Percentiles rank a stretch among this genome's conserved stretches.
Evolutionary conservation across 1,284 basidiomycete species (phyloP).

Genomic region (Bjerkandera adusta): DNA sequence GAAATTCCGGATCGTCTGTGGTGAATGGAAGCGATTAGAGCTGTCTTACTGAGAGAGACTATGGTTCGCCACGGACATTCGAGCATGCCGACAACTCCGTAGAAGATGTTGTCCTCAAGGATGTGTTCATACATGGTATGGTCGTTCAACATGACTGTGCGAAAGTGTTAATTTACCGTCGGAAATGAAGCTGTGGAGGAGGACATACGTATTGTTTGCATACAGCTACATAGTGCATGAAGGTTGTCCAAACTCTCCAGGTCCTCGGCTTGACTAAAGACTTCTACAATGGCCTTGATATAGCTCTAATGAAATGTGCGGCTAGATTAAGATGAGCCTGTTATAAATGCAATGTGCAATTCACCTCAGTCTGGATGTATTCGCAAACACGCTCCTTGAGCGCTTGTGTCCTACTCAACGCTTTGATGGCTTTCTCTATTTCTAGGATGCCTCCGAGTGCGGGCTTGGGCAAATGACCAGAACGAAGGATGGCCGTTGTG

Average conservation of each 20-base stretch:
- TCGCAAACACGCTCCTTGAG: conserved; percentile 82
- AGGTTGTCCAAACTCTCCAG: conserved; percentile 87
- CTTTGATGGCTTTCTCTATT: conserved; percentile 75
- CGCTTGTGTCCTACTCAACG: conserved; percentile 58
- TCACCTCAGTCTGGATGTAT: conserved; percentile 75
- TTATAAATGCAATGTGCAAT: conserved; percentile 28
- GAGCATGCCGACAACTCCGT: conserved; percentile 93
- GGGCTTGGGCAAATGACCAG: conserved; percentile 70
- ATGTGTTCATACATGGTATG: conserved; percentile 95
- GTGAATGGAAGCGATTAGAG: conserved; percentile 19
- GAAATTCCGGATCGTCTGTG: conserved; percentile 95
- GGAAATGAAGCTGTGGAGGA: conserved; percentile 2
- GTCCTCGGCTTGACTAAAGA: conserved; percentile 89
- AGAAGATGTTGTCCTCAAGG: conserved; percentile 90
- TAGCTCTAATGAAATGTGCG: conserved; percentile 60
- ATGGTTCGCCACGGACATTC: conserved; percentile 71
- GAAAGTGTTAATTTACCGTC: conserved; percentile 17
- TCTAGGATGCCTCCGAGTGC: conserved; percentile 71
- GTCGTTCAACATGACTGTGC: conserved; percentile 92
- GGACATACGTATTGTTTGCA: conserved; percentile 90
- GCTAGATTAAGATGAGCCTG: conserved; percentile 2
- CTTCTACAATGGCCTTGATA: conserved; percentile 82
- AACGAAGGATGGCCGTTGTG: conserved; percentile 61
- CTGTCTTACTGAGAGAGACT: conserved; percentile 15
- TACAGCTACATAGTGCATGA: conserved; percentile 87